A percentile compares a stretch with the other conserved stretches of the same genome.
Evolutionary conservation across 768 basidiomycete genomes (phyloP).

Genomic region (Termitomyces bulborhizus): DNA sequence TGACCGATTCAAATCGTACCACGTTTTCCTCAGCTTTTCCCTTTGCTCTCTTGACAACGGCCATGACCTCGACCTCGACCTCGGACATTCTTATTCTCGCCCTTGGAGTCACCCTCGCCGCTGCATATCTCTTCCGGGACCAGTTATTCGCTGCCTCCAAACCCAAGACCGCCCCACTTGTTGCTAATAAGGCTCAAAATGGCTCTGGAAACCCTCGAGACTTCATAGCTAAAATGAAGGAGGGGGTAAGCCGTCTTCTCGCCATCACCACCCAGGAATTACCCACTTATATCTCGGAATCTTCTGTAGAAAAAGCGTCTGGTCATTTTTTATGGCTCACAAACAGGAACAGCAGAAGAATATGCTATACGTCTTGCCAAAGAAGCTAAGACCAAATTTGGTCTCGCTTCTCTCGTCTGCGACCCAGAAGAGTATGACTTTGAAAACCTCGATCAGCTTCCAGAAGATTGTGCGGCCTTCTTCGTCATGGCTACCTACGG

Average conservation of each 20-base stretch:
- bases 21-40: constrained; percentile 34
- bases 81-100: constrained; percentile 71
- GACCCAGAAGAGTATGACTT: constrained; percentile 99
- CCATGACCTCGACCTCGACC: constrained; percentile 56
- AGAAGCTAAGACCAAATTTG: constrained; percentile 95
- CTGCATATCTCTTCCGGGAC: constrained; percentile 79
- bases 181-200: constrained; percentile 43
- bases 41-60: constrained; percentile 21
- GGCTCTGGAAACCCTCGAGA: constrained; percentile 87
- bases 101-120: constrained; percentile 71
- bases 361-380: constrained; percentile 97
- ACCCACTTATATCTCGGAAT: constrained; percentile 2
- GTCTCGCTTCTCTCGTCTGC: constrained; percentile 91
- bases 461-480: constrained; percentile 82
- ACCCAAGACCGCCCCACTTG: constrained; percentile 45
- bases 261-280: background rate
- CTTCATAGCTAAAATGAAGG: constrained; percentile 92
- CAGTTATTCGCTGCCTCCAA: constrained; percentile 67
- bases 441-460: constrained; percentile 87
- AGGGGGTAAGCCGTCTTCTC: constrained; percentile 54
- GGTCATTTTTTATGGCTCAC: constrained; percentile 97
- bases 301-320: constrained; percentile 82
- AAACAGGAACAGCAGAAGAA: constrained; percentile 98
- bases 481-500: constrained; percentile 99
- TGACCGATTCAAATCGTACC: constrained; percentile 31